Percentiles rank a stretch among this genome's conserved stretches.
phyloP scores from a whole-genome alignment of 306 rosid species.

The Malus orientalis region DNA sequence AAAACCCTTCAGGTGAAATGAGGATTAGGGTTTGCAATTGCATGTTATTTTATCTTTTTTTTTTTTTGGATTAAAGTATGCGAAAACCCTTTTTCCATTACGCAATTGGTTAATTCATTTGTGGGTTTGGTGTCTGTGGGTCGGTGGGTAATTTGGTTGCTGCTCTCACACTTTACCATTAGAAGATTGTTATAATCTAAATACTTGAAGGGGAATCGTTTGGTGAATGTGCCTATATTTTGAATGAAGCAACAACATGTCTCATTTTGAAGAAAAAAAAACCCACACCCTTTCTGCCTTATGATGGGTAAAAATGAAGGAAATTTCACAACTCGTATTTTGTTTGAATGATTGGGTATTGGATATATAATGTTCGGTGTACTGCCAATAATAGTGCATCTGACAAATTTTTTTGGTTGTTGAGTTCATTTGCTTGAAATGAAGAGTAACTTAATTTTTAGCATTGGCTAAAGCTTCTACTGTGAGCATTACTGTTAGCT shows the following conservation, averaged over 20 bases:
- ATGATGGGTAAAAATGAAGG: background rate
- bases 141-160: background rate
- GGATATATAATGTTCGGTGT: background rate
- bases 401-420: background rate
- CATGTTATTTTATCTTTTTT: background rate
- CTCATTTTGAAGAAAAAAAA: background rate
- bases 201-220: background rate
- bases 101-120: background rate
- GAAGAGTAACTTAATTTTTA: background rate
- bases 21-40: slow-evolving; percentile 22
- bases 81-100: background rate
- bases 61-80: background rate
- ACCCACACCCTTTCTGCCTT: background rate
- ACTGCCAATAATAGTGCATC: background rate
- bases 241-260: background rate
- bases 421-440: background rate
- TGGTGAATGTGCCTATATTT: background rate
- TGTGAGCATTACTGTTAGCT: background rate
- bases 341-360: background rate
- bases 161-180: background rate
- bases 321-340: background rate
- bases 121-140: background rate
- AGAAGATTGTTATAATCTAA: background rate
- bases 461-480: background rate
- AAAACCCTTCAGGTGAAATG: background rate